Evolutionary conservation across 2,329 filamentous ascomycete species (phyloP), one percentile per base, ranked within the genome.

Genomic region (Neofusicoccum cordaticola): DNA sequence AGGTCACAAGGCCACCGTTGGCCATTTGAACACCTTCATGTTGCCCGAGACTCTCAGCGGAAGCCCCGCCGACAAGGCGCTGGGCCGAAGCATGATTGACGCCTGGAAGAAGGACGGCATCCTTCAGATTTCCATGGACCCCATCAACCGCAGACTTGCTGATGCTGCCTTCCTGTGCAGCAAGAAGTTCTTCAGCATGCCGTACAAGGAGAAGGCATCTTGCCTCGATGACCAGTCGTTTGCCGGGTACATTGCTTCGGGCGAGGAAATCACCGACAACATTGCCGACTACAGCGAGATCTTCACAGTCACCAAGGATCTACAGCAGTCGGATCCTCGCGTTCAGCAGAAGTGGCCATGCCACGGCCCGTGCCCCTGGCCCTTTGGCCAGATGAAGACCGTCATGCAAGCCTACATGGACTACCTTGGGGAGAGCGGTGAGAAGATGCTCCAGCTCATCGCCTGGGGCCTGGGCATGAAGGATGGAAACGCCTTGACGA

Each of bases 281-380:
- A 76, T 84, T 31, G 80, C 80, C 15, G 82, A 84, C 68, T 84
- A 83, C 67, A 82, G 79, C 0, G 82, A 84, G 69, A 83, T 84
- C 37, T 84, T 83, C 66, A 84, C 82, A 1, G 79, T 84, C 17
- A 83, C 79, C 12, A 84, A 83, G 65, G 81, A 84, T 56, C 71
- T 84, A 6, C 69, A 71, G 3, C 66, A 71, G 1, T 66, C 72
- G 4, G 80, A 84, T 53, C 67, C 70, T 1, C 74, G 81, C 1
- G 81, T 83, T 3, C 69, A 69, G 19, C 71, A 70, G 3, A 74
- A 75, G 34, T 83, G 82, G 81, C 82, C 82, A 0, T 83, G 80
- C 67, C 82, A 84, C 66, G 82, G 82, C 0, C 78, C 79, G 2
- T 81, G 78, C 65, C 82, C 82, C 0, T 84, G 82, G 82, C 80